Evolutionary conservation across 768 basidiomycete genomes (phyloP), one percentile per base, ranked within the genome.

Genomic region (Rhizopogon salebrosus): DNA sequence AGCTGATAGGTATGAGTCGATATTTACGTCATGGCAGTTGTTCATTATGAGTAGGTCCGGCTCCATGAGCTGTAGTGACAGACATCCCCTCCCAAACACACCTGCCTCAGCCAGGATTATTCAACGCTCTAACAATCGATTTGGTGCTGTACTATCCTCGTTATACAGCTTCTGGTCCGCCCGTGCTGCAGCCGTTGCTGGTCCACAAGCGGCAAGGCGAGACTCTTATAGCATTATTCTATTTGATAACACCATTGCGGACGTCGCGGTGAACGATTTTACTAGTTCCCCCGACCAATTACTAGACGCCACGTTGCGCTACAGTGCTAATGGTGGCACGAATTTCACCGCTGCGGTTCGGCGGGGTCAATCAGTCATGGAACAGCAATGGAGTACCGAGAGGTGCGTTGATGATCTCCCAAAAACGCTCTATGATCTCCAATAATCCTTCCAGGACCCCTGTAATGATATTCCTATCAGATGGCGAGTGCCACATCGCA

Each of bases 101-200:
- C 78, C 80, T 0, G 67, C 53, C 3, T 69, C 73, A 3, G 54
- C 62, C n/a, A 60, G 59, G 34, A 80, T 83, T 38, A 51, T 57
- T 5, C 61, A 60, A 11, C 56, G 49, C 0, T 65, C 69, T 37
- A 62, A 80, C 53, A 78, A 85, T 55, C 67, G 83, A 27, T 71
- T 83, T 16, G 83, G 83, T 0, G 81, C 83, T 0, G 84, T 83
- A 0, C 78, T 77, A 37, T 79, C 81, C 0, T 76, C 83, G 0
- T 57, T 84, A 8, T 62, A 80, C 49, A 67, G 69, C 14, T 85
- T 85, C 61, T 85, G 83, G 83, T 55, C 65, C 13, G 75, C 84
- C 0, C 74, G 83, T 3, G 69, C 73, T 10, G 64, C 71, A 13
- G 74, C 75, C 2, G 46, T 73, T 53, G 29, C 62, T 46, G 52